Evolutionary conservation across 768 basidiomycete species (phyloP).

Genomic region (Leccinum aurantiacum): DNA sequence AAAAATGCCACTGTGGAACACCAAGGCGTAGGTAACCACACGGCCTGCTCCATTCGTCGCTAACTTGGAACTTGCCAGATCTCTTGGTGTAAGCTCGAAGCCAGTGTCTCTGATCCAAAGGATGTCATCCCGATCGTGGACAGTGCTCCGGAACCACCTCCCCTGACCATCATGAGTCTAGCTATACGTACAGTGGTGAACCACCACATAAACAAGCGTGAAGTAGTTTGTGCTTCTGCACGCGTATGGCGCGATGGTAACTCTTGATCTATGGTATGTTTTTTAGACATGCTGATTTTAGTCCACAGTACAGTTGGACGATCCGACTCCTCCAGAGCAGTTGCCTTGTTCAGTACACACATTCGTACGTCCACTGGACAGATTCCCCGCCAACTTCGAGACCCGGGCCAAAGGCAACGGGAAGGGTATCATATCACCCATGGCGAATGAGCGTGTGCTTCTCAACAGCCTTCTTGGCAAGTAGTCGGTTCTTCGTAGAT

Average conservation of each 20-base stretch:
- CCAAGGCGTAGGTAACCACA: constrained; percentile 62
- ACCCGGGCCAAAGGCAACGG: constrained; percentile 58
- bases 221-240: constrained; percentile 82
- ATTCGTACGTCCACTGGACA: constrained; percentile 85
- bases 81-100: constrained; percentile 97
- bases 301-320: constrained; percentile 77
- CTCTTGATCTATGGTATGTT: constrained; percentile 14
- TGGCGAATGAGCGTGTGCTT: constrained; percentile 82
- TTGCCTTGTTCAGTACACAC: constrained; percentile 83
- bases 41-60: not conserved
- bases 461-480: constrained; percentile 78
- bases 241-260: constrained; percentile 78
- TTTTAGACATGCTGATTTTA: not conserved
- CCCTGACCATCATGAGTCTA: constrained; percentile 87
- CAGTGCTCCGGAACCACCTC: constrained; percentile 75
- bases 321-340: constrained; percentile 86
- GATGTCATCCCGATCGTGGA: constrained; percentile 83
- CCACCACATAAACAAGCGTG: constrained; percentile 90
- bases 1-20: constrained; percentile 72
- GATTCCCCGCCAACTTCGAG: constrained; percentile 86
- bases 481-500: constrained; percentile 14
- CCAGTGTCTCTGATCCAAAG: constrained; percentile 79
- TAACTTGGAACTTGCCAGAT: constrained; percentile 48
- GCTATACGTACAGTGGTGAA: constrained; percentile 90
- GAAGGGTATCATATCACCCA: constrained; percentile 68